Base-by-base conservation (phyloP, 2,329 filamentous ascomycete genomes). In the Aspergillus sp. region DNA sequence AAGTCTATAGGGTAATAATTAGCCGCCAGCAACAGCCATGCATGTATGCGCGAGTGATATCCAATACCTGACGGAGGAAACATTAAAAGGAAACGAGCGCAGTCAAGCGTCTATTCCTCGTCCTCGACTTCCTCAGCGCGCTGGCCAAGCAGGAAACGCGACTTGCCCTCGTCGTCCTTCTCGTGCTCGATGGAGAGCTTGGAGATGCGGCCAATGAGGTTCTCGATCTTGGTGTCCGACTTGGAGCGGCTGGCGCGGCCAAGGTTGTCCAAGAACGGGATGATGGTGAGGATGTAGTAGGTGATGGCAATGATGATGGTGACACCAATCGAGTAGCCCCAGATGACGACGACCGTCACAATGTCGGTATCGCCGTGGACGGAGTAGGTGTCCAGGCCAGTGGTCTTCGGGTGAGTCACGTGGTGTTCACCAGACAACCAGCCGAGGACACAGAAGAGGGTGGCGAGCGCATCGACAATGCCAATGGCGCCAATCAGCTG, bases 371-470 rank as follows among this genome's bases (percentile, higher is more conserved):
- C 67, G 43, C 72, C 70, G 52, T 72, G 66, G 29, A 48, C 35
- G 43, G 66, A 48, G 55, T 60, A 61, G 26, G 22, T 11, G 22
- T 44, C 44, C 17, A 33, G 27, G 40, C 44, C 51, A 14, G 45
- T 39, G 35, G 51, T 49, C 17, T 20, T 24, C 39, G 57, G 57
- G 43, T 51, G 42, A 30, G 51, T 48, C 37, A 48, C 33, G 22
- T 30, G 12, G 39, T 41, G 61, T 29, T 63, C 60, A 37, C 75
- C 76, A 26, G 74, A 72, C 47, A 86, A 65, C 80, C 80, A 85
- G 37, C 81, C 81, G 64, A 85, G 85, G 52, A 82, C 60, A 61
- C 71, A 75, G 72, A 85, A 86, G 52, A 85, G 67, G 35, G 80
- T 84, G 24, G 81, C 75, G 16, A 85, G 60, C 32, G 75, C 71